Evolutionary conservation across 805 yeast genomes (phyloP).

Genomic region (Saccharomycopsis microspora): DNA sequence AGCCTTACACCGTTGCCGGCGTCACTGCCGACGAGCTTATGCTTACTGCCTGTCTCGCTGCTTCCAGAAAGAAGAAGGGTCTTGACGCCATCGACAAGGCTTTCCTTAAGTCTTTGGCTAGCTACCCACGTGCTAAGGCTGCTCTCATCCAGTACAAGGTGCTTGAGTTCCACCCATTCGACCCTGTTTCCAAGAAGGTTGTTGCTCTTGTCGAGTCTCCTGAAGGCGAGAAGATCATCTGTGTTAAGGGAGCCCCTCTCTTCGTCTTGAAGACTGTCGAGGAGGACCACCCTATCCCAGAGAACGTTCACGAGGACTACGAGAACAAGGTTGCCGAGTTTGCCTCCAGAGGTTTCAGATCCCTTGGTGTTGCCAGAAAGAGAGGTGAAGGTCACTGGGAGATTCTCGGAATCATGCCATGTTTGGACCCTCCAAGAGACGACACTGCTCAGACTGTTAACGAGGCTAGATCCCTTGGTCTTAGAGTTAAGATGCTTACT

Average conservation of each 20-base stretch:
- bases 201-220: slow-evolving; percentile 92
- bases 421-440: slow-evolving; percentile 98
- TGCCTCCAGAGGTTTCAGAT: slow-evolving; percentile 97
- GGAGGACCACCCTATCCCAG: slow-evolving; percentile 94
- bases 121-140: slow-evolving; percentile 86
- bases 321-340: slow-evolving; percentile 96
- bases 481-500: slow-evolving; percentile 94
- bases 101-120: slow-evolving; percentile 80
- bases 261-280: slow-evolving; percentile 94
- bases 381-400: slow-evolving; percentile 99
- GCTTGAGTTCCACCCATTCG: slow-evolving; percentile 92
- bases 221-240: slow-evolving; percentile 86
- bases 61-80: slow-evolving; percentile 97
- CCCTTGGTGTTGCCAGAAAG: slow-evolving; percentile 97
- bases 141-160: slow-evolving; percentile 92
- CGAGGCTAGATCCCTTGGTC: slow-evolving; percentile 87
- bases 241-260: slow-evolving; percentile 98
- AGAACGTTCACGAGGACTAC: slow-evolving; percentile 86
- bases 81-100: slow-evolving; percentile 96
- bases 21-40: slow-evolving; percentile 91
- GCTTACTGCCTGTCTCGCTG: slow-evolving; percentile 97
- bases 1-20: slow-evolving; percentile 97
- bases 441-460: slow-evolving; percentile 90
- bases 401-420: slow-evolving; percentile 95
- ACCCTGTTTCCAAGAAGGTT: slow-evolving; percentile 96